Evolutionary conservation across 805 yeast species (phyloP).

Genomic region (Myxozyma lipomycoides): DNA sequence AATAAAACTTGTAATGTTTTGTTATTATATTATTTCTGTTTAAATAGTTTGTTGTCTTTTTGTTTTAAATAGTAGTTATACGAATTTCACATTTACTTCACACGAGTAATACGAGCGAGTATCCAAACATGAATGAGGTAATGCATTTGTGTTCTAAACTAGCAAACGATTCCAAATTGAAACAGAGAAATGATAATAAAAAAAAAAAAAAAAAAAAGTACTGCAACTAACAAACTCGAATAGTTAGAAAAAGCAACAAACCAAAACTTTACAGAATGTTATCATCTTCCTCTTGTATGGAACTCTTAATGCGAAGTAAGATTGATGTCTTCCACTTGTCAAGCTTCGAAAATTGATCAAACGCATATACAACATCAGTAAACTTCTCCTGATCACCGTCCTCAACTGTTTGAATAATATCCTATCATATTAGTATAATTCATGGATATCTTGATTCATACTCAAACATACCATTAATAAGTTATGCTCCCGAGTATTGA

Average conservation of each 20-base stretch:
- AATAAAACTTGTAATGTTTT: background rate
- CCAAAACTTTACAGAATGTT: conserved; percentile 27
- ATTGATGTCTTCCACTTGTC: conserved; percentile 89
- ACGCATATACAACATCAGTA: conserved; percentile 71
- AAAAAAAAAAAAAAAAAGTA: no score
- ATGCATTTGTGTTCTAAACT: no score
- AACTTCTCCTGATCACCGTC: conserved; percentile 76
- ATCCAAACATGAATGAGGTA: no score
- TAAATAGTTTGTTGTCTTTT: no score
- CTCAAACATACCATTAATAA: conserved; percentile 43
- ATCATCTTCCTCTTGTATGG: conserved; percentile 60
- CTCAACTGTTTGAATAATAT: conserved; percentile 66
- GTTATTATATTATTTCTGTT: no score
- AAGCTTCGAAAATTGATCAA: conserved; percentile 79
- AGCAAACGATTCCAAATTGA: no score
- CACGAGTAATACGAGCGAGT: background rate
- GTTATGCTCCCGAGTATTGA: conserved; percentile 63
- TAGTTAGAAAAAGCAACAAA: no score
- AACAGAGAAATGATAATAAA: no score
- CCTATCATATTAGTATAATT: conserved; percentile 33
- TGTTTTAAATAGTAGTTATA: background rate
- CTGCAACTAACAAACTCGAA: no score
- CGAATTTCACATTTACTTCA: background rate
- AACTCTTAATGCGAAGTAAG: conserved; percentile 73
- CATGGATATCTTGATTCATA: background rate